These are phyloP conservation scores for Boletus coccyginus DNA, from an alignment of 768 basidiomycete genomes.

Conservation along the genomic window DNA sequence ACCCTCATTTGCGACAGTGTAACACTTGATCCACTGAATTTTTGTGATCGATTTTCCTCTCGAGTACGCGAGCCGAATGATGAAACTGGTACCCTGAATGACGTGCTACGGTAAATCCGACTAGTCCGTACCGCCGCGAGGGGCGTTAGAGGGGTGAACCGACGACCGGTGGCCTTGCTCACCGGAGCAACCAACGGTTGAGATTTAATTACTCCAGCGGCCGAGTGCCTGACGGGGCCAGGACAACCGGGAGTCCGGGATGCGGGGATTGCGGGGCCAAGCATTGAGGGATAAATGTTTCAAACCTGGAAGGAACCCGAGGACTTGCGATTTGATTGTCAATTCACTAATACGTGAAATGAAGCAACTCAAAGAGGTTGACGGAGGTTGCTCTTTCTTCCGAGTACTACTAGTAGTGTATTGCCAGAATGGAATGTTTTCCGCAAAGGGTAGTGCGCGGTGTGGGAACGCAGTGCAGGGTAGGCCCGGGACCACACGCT, in stretches of 20 bases:
- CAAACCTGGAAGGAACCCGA: background rate
- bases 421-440: background rate
- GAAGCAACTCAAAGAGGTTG: background rate
- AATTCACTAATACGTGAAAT: too few relatives aligned
- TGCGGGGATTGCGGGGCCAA: background rate
- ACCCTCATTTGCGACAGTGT: background rate
- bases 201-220: background rate
- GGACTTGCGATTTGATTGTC: background rate
- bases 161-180: too few relatives aligned
- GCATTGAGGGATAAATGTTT: background rate
- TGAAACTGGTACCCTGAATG: background rate
- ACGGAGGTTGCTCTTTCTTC: background rate
- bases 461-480: constrained; percentile 21
- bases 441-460: background rate
- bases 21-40: too few relatives aligned
- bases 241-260: too few relatives aligned
- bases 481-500: background rate
- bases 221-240: too few relatives aligned
- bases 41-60: background rate
- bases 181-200: too few relatives aligned
- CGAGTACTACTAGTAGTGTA: background rate
- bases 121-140: background rate
- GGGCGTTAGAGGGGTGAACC: too few relatives aligned
- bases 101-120: background rate
- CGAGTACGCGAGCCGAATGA: background rate